A percentile compares a stretch with the other conserved stretches of the same genome.
phyloP scores from a whole-genome alignment of 2,329 filamentous ascomycete species.

The Penicillium italicum region DNA sequence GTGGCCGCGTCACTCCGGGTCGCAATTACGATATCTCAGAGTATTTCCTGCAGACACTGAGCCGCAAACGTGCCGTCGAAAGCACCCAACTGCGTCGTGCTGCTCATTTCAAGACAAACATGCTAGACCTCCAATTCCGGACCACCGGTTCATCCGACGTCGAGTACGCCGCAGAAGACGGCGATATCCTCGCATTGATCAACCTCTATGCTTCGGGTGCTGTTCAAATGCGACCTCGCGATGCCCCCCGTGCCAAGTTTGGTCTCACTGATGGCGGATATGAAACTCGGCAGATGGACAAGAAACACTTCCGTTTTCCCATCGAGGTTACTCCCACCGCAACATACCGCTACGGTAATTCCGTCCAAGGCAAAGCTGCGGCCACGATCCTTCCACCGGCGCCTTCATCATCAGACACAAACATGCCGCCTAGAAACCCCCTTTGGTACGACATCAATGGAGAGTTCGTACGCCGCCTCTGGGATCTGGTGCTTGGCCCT shows the following conservation, averaged over 20 bases:
- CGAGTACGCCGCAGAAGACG: slow-evolving; percentile 41
- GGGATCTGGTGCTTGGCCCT: slow-evolving; percentile 43
- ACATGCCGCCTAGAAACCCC: slow-evolving; percentile 36
- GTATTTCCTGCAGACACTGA: slow-evolving; percentile 38
- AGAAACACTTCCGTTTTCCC: slow-evolving; percentile 41
- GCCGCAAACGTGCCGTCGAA: slow-evolving; percentile 42
- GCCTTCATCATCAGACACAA: slow-evolving; percentile 3
- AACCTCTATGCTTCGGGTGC: slow-evolving; percentile 40
- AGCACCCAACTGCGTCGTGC: slow-evolving; percentile 41
- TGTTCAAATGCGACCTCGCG: slow-evolving; percentile 36
- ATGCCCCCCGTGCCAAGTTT: slow-evolving; percentile 44
- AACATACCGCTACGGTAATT: slow-evolving; percentile 42
- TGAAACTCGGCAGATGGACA: slow-evolving; percentile 47
- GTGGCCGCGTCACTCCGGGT: slow-evolving; percentile 39
- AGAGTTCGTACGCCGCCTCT: slow-evolving; percentile 33
- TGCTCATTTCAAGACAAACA: slow-evolving; percentile 40
- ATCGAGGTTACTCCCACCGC: slow-evolving; percentile 39
- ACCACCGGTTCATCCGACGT: slow-evolving; percentile 30
- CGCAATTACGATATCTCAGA: slow-evolving; percentile 47
- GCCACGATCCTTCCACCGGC: slow-evolving; percentile 13
- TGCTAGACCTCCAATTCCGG: slow-evolving; percentile 41
- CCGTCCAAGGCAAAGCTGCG: slow-evolving; percentile 23
- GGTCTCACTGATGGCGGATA: slow-evolving; percentile 48
- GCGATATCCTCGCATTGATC: slow-evolving; percentile 43
- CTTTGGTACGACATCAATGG: slow-evolving; percentile 51